Conservation (phyloP, 2,329 filamentous ascomycete species). For the Penicillium paneum region DNA sequence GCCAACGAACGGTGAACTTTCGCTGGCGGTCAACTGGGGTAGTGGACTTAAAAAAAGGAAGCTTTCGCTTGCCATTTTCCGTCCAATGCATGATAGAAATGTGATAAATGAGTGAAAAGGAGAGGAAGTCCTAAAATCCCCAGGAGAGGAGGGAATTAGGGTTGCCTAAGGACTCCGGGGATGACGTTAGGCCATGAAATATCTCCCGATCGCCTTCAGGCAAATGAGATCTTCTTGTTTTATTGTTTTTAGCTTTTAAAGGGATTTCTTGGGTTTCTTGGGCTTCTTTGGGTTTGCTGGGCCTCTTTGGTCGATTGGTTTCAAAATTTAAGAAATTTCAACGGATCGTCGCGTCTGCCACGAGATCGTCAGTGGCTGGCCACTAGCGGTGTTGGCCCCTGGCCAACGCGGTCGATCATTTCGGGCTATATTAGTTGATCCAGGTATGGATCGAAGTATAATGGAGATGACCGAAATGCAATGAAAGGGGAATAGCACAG, state of each 20-base stretch:
- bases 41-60: slow-evolving; percentile 27
- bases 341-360: slow-evolving; percentile 7
- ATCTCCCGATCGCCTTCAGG: background rate
- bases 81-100: slow-evolving; percentile 14
- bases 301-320: background rate
- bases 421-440: background rate
- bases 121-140: background rate
- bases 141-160: background rate
- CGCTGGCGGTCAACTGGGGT: slow-evolving; percentile 29
- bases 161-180: background rate
- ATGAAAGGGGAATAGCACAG: background rate
- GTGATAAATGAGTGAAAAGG: background rate
- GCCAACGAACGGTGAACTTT: slow-evolving; percentile 47
- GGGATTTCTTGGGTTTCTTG: background rate
- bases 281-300: background rate
- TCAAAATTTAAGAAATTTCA: background rate
- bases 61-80: slow-evolving; percentile 20
- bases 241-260: background rate
- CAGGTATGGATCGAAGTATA: too few relatives aligned
- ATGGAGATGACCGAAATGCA: background rate
- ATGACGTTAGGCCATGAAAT: slow-evolving; percentile 11
- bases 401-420: slow-evolving; percentile 16
- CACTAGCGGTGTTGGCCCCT: slow-evolving; percentile 12
- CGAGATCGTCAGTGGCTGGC: slow-evolving; percentile 25
- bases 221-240: background rate